Base-by-base conservation (phyloP, 306 rosid species). In the Pueraria montana region DNA sequence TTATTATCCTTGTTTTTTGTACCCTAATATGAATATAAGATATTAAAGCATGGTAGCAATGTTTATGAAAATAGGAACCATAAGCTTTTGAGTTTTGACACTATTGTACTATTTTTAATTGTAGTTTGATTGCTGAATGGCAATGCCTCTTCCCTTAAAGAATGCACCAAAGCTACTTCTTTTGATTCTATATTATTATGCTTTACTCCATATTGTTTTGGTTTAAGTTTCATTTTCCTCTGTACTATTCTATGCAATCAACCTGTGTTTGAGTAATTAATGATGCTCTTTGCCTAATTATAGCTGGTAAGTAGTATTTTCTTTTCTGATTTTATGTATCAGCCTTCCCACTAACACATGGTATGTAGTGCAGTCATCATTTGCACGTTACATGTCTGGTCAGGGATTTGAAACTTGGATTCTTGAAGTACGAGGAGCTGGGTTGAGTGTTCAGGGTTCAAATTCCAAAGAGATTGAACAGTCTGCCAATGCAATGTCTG, bases 371-470 rank as follows among this genome's bases (percentile, higher is more conserved):
- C 94, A 96, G 99, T 89, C 93, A 62, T 96, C 99, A 24, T 96
- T 94, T 89, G 99, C 99, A 9, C 97, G 99, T 72, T 82, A 91
- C 83, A 96, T 96, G 99, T 94, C 97, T 74, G 82, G 88, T 74
- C 95, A 92, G 85, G 99, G 99, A 73, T 96, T 90, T 27, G 98
- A 96, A 80, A 94, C 99, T 48, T 96, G 99, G 99, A 89, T 94
- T 78, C 97, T 96, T 32, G 99, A 96, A 88, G 89, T 96, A 77
- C 90, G 99, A 82, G 99, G 99, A 53, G 97, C 99, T 70, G 99
- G 99, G 71, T 82, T 96, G 95, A 96, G 99, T 74, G 38, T 91
- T 67, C 90, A 80, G 38, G 90, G 81, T 76, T 83, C 90, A 13
- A 80, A 84, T 75, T 26, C 71, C 82, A 86, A 91, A 84, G 90